These are phyloP conservation scores for Fusarium austroafricanum DNA, from an alignment of 2,329 filamentous ascomycete genomes.

Conservation along the genomic window DNA sequence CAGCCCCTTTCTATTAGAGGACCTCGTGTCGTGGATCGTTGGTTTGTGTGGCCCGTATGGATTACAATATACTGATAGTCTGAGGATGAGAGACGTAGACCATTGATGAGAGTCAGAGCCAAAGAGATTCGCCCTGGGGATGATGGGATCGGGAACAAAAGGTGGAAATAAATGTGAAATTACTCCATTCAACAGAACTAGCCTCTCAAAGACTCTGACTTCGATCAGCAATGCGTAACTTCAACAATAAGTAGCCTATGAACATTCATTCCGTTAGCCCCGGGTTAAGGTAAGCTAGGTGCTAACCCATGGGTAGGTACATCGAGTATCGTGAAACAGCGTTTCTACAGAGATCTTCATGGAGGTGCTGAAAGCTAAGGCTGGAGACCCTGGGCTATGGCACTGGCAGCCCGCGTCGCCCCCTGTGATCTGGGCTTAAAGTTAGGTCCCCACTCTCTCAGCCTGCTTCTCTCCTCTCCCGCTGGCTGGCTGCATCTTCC, in stretches of 20 bases:
- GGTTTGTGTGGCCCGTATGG: conserved; percentile 31
- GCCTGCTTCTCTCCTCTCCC: conserved; percentile 21
- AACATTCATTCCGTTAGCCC: background rate
- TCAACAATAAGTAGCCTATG: background rate
- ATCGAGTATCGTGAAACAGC: background rate
- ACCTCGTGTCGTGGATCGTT: conserved; percentile 45
- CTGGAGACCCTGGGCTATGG: conserved; percentile 15
- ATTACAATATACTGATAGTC: conserved; percentile 1
- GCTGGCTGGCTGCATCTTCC: conserved; percentile 37
- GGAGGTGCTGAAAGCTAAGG: conserved; percentile 13
- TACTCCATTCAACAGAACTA: background rate
- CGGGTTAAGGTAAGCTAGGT: background rate
- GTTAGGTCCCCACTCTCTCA: conserved; percentile 28
- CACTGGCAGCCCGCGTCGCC: conserved; percentile 5
- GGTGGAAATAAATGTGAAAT: background rate
- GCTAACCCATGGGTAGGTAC: background rate
- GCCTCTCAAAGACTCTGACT: background rate
- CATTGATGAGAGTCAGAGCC: background rate
- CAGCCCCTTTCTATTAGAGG: conserved; percentile 39
- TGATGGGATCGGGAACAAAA: conserved; percentile 5
- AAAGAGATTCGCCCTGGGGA: background rate
- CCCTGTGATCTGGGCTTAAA: conserved; percentile 6
- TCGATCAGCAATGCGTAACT: background rate
- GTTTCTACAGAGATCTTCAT: conserved; percentile 29
- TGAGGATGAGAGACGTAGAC: conserved; percentile 19